Conservation (phyloP, 768 basidiomycete genomes). For the Royoungia palumana region DNA sequence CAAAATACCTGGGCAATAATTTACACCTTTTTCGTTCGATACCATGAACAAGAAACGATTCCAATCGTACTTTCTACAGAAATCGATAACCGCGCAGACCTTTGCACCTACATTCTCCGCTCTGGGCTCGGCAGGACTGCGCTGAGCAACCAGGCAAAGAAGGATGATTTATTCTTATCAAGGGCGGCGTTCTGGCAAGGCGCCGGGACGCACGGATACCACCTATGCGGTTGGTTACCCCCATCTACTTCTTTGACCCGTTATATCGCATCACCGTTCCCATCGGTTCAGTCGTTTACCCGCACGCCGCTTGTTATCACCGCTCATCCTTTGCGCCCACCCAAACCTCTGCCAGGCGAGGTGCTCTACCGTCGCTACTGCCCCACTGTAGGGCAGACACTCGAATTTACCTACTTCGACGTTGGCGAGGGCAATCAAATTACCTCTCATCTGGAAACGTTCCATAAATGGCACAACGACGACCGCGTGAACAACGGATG, state of each 20-base stretch:
- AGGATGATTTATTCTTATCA: conserved; percentile 36
- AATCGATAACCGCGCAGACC: conserved; percentile 30
- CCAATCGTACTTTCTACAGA: conserved; percentile 34
- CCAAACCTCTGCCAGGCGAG: conserved; percentile 41
- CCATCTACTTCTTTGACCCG: conserved; percentile 29
- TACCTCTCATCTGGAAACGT: conserved; percentile 39
- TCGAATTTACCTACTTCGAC: conserved; percentile 31
- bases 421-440: conserved; percentile 9
- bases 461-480: conserved; percentile 49
- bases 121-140: conserved; percentile 35
- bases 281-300: conserved; percentile 40
- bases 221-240: conserved; percentile 32
- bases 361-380: conserved; percentile 39
- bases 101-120: conserved; percentile 36
- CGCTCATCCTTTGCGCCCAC: conserved; percentile 49
- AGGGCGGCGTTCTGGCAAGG: conserved; percentile 50
- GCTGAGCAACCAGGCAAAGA: neutral
- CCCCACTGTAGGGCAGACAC: conserved; percentile 32
- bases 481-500: conserved; percentile 45
- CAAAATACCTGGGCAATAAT: conserved; percentile 40
- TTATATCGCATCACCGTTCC: conserved; percentile 30
- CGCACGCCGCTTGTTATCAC: conserved; percentile 45
- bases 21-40: conserved; percentile 40
- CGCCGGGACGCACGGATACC: conserved; percentile 37
- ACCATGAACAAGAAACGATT: conserved; percentile 39